phyloP scores from a whole-genome alignment of 1,284 basidiomycete genomes.

The Moesziomyces antarcticus region DNA sequence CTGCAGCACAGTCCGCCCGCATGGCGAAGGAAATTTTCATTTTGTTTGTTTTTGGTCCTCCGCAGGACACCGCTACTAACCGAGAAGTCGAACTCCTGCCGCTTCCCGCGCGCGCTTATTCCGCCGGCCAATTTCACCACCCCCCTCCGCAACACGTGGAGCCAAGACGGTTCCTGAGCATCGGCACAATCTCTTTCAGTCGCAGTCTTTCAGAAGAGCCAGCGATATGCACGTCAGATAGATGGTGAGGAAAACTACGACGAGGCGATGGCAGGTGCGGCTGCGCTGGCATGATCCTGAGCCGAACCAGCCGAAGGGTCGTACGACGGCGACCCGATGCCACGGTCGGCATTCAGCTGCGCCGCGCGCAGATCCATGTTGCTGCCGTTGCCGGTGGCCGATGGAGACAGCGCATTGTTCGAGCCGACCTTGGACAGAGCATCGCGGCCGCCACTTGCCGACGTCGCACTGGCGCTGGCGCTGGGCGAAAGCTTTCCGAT shows the following conservation, averaged over 20 bases:
- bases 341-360: not conserved
- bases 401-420: slow-evolving; percentile 9
- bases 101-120: not conserved
- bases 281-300: not conserved
- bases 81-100: not conserved
- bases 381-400: not conserved
- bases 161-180: too few relatives aligned
- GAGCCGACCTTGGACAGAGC: slow-evolving; percentile 15
- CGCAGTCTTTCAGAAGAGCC: too few relatives aligned
- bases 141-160: too few relatives aligned
- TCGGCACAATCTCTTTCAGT: too few relatives aligned
- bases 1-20: too few relatives aligned
- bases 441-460: not conserved
- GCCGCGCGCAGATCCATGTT: slow-evolving; percentile 9
- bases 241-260: not conserved
- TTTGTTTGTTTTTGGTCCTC: not conserved
- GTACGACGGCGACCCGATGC: slow-evolving; percentile 17
- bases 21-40: not conserved
- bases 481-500: slow-evolving; percentile 46
- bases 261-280: not conserved
- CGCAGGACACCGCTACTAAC: too few relatives aligned
- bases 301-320: slow-evolving; percentile 1
- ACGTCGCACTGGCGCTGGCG: slow-evolving; percentile 1
- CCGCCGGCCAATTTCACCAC: not conserved
- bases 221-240: too few relatives aligned